A percentile compares a stretch with the other conserved stretches of the same genome.
phyloP scores from a whole-genome alignment of 2,329 filamentous ascomycete genomes.

The Aspergillus latus region DNA sequence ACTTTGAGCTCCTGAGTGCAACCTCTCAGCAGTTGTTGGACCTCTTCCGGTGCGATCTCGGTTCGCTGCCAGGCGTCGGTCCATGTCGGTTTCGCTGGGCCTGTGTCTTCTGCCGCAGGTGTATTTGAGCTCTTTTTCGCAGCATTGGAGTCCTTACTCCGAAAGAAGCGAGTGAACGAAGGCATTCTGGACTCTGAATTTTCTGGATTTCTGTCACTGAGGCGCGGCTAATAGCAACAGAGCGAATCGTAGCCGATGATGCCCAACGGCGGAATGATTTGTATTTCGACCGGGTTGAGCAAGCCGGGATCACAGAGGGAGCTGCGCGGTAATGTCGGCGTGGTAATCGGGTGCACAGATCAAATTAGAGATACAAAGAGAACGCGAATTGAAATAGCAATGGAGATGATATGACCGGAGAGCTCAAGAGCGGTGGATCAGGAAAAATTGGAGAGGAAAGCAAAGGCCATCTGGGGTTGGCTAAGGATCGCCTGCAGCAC shows the following conservation, averaged over 20 bases:
- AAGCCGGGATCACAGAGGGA: not conserved
- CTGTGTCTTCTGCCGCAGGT: constrained; percentile 51
- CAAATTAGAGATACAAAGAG: constrained; percentile 1
- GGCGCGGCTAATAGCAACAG: constrained; percentile 20
- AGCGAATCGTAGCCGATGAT: constrained; percentile 12
- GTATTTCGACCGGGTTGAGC: not conserved
- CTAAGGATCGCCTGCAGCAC: constrained; percentile 23
- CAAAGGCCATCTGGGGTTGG: constrained; percentile 20
- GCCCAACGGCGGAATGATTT: constrained; percentile 14
- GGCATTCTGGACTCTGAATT: constrained; percentile 45
- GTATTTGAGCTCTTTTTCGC: constrained; percentile 61
- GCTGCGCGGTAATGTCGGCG: not conserved
- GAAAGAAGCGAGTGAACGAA: constrained; percentile 64
- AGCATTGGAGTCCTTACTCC: constrained; percentile 68
- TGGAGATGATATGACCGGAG: constrained; percentile 7
- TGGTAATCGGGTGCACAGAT: not conserved
- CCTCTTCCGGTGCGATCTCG: constrained; percentile 82
- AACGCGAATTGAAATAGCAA: constrained; percentile 6
- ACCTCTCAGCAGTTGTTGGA: constrained; percentile 78
- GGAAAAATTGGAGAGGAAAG: constrained; percentile 15
- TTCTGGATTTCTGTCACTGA: constrained; percentile 15
- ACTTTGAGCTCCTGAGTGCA: constrained; percentile 92
- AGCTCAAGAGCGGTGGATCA: constrained; percentile 5
- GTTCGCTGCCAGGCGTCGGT: constrained; percentile 83
- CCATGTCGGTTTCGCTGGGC: constrained; percentile 73